These are phyloP conservation scores for Fomitopsis pinicola DNA, from an alignment of 1,284 basidiomycete genomes.

Conservation along the genomic window DNA sequence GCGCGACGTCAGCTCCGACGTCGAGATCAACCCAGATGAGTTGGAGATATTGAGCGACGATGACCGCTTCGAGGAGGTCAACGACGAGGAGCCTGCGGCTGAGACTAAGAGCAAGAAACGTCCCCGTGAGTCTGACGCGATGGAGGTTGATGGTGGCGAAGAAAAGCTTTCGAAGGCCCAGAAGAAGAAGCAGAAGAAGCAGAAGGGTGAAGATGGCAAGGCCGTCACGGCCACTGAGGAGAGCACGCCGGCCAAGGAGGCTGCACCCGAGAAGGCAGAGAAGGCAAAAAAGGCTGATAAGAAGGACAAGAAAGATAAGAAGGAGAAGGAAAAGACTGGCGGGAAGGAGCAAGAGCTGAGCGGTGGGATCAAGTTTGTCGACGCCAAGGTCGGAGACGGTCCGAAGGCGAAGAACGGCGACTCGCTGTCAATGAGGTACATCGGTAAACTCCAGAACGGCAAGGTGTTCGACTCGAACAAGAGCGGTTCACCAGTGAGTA, in stretches of 20 bases:
- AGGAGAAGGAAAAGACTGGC: constrained; percentile 31
- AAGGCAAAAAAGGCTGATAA: constrained; percentile 40
- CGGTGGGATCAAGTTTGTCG: constrained; percentile 77
- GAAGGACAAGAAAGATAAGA: constrained; percentile 32
- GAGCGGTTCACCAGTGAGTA: constrained; percentile 77
- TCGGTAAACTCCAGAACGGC: constrained; percentile 84
- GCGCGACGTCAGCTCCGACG: constrained; percentile 72
- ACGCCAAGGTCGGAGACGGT: constrained; percentile 78
- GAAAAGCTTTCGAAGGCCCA: constrained; percentile 47
- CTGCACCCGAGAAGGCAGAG: constrained; percentile 32
- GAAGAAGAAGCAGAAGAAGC: constrained; percentile 72
- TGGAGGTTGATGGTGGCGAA: constrained; percentile 34
- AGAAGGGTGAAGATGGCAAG: constrained; percentile 59
- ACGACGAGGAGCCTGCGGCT: constrained; percentile 25
- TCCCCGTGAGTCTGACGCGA: constrained; percentile 47
- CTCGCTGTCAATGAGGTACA: constrained; percentile 83
- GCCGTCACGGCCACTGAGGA: constrained; percentile 42
- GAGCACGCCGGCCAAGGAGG: constrained; percentile 29
- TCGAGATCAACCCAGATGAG: constrained; percentile 60
- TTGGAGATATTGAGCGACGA: constrained; percentile 50
- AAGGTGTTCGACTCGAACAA: constrained; percentile 89
- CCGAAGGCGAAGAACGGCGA: constrained; percentile 84
- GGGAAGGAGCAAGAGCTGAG: constrained; percentile 45
- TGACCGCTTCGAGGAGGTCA: constrained; percentile 59
- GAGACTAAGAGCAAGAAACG: constrained; percentile 47